Percentiles rank a stretch among this genome's conserved stretches.
Evolutionary conservation across 2,329 filamentous ascomycete genomes (phyloP).

Genomic region (Colletotrichum simmondsii): DNA sequence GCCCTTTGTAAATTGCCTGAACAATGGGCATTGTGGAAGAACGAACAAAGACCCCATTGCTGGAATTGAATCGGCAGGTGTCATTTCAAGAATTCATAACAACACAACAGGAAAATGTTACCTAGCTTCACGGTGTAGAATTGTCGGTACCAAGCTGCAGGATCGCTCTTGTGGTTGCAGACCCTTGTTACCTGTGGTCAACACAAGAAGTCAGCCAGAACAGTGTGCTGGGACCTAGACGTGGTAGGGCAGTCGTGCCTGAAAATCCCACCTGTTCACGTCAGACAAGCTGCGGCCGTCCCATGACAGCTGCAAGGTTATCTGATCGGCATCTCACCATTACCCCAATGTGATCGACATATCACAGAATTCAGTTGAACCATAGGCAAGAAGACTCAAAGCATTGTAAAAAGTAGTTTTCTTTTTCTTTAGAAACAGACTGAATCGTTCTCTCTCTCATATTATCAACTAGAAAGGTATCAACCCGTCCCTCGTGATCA

Average conservation of each 20-base stretch:
- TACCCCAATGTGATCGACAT: constrained; percentile 22
- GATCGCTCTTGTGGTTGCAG: neutral
- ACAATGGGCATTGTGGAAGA: neutral
- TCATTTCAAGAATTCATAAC: neutral
- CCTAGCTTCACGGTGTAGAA: neutral
- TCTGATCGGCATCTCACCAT: constrained; percentile 20
- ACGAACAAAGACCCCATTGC: neutral
- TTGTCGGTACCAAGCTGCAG: neutral
- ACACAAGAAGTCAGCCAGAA: constrained; percentile 2
- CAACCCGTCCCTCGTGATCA: constrained; percentile 31
- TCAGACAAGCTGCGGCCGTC: constrained; percentile 18
- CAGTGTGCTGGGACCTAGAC: neutral
- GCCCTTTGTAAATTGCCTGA: neutral
- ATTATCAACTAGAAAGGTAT: constrained; percentile 34
- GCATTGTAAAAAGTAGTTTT: neutral
- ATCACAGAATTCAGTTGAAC: neutral
- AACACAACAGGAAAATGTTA: neutral
- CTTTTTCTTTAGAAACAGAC: constrained; percentile 3
- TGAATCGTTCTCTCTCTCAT: constrained; percentile 28
- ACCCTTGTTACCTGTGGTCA: neutral
- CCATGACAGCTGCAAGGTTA: constrained; percentile 32
- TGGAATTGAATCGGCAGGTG: neutral
- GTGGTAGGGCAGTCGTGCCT: constrained; percentile 1
- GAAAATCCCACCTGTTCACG: constrained; percentile 13
- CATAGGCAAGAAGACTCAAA: neutral